Conservation (phyloP, 2,329 filamentous ascomycete species). For the Lomentospora prolificans region DNA sequence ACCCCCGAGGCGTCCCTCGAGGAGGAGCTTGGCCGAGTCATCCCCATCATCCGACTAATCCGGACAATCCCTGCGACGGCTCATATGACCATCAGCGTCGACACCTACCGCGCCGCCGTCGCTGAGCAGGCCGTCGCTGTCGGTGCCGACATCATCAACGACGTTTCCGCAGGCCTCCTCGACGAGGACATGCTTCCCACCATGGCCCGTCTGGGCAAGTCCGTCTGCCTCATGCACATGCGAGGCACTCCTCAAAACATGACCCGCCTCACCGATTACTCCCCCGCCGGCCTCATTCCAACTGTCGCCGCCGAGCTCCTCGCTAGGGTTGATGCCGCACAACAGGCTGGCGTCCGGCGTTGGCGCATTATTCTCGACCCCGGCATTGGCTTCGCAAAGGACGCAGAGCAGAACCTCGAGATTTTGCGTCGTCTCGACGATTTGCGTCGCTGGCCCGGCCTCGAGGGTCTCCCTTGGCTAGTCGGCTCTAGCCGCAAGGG, state of each 20-base stretch:
- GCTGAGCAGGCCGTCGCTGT: conserved; percentile 65
- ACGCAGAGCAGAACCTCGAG: conserved; percentile 67
- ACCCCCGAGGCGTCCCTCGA: conserved; percentile 56
- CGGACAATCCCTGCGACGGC: conserved; percentile 53
- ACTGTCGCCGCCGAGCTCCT: conserved; percentile 60
- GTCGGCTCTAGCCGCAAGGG: conserved; percentile 81
- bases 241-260: conserved; percentile 79
- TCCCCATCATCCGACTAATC: conserved; percentile 70
- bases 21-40: conserved; percentile 68
- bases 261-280: conserved; percentile 57
- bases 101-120: conserved; percentile 83
- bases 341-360: conserved; percentile 70
- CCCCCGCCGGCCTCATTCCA: conserved; percentile 51
- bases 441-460: conserved; percentile 52
- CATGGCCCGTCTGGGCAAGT: conserved; percentile 66
- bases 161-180: conserved; percentile 74
- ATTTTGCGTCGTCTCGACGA: conserved; percentile 59
- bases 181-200: conserved; percentile 76
- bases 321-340: conserved; percentile 60
- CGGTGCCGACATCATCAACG: conserved; percentile 90
- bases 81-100: conserved; percentile 69
- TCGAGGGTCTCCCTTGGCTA: conserved; percentile 73
- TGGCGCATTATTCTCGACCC: conserved; percentile 96
- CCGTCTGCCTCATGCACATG: conserved; percentile 87
- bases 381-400: conserved; percentile 90